Evolutionary conservation across 164 flowering plant genomes (phyloP), one percentile per base, ranked within the genome.

Genomic region (Chimonanthus salicifolius): DNA sequence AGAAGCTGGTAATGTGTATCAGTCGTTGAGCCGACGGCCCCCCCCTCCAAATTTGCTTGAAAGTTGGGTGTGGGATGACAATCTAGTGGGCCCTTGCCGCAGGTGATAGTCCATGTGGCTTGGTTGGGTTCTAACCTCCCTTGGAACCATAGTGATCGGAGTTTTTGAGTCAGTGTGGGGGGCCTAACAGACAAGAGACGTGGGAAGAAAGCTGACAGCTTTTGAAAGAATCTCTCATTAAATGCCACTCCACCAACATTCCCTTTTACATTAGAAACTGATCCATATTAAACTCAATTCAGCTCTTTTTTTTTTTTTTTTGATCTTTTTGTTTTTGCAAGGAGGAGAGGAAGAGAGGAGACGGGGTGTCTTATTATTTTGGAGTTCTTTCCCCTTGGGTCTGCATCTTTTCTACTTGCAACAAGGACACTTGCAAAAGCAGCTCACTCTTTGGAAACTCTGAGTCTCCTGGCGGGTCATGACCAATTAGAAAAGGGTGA

Each of bases 151-250:
- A 78, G 83, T 83, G 84, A 77, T 81, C 82, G 72, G 67, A 18
- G 68, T n/a, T 47, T 15, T 20, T 66, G n/a, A 6, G 68, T 66
- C 44, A 5, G 11, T 45, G 43, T 71, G 20, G 44, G 45, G 68
- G 69, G 71, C 70, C 65, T 73, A 49, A 51, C 44, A 5, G 45
- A 47, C 74, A 70, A 64, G 48, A 48, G 73, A 81, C 64, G 82
- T 71, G 76, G 80, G 64, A 80, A 79, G 72, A 33, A 65, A 74
- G 71, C 69, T 76, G 83, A 74, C 80, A 81, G 78, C 80, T 81
- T 71, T 46, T 71, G 72, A 46, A 13, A 21, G 72, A 44, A 70
- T 20, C 16, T 9, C 33, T 7, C 16, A 18, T 6, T 70, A 13
- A 75, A 75, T 65, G n/a, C 64, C 62, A 51, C 58, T 67, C 48